Evolutionary conservation across 257 asterid species (phyloP).

Genomic region (Jacaranda mimosifolia): DNA sequence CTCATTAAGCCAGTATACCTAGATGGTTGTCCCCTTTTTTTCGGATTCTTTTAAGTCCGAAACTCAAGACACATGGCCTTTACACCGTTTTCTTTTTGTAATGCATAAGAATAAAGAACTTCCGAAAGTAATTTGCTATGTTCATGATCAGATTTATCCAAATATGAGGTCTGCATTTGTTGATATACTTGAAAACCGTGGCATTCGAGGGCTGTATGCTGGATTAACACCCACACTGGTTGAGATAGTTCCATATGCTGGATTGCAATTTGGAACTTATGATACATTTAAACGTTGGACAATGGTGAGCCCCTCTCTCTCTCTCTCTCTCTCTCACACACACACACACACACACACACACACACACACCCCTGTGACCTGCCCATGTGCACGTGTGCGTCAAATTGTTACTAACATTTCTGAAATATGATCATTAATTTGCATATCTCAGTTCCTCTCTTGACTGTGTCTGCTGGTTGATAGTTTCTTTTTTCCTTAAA

Average conservation of each 20-base stretch:
- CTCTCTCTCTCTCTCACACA: conserved; percentile 19
- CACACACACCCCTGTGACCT: neutral
- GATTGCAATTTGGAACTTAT: conserved; percentile 91
- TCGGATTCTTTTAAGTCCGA: no score
- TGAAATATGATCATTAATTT: neutral
- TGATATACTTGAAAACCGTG: conserved; percentile 67
- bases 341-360: neutral
- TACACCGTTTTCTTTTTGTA: conserved; percentile 5
- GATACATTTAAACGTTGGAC: conserved; percentile 96
- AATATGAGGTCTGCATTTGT: conserved; percentile 84
- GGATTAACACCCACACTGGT: conserved; percentile 90
- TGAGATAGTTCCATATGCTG: conserved; percentile 93
- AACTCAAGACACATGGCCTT: neutral
- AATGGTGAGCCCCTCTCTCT: conserved; percentile 52
- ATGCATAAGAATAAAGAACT: neutral
- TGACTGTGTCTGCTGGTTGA: neutral
- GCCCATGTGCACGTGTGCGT: neutral
- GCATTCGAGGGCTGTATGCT: conserved; percentile 82
- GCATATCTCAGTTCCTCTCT: no score
- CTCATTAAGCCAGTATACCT: no score
- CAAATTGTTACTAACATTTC: neutral
- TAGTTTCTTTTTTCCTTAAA: neutral
- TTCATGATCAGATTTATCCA: conserved; percentile 73
- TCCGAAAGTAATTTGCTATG: conserved; percentile 35
- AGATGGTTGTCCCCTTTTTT: no score